phyloP scores from a whole-genome alignment of 208 protist species.

The Wallacemonas sp. region DNA sequence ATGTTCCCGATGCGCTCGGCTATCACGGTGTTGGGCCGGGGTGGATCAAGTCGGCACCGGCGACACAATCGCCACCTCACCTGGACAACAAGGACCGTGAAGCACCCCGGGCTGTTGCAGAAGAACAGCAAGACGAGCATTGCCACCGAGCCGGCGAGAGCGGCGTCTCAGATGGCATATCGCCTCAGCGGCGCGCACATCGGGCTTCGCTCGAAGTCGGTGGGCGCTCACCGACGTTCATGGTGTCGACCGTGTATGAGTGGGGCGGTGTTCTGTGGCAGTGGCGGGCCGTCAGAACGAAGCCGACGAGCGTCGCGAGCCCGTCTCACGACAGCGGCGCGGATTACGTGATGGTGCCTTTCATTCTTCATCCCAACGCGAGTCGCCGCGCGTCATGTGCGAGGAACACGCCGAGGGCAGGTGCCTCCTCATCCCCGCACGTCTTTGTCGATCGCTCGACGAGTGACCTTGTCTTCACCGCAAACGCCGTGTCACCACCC shows the following conservation, averaged over 20 bases:
- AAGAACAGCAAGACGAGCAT: no score
- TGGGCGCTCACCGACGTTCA: background rate
- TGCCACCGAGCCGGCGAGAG: no score
- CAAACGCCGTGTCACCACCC: no score
- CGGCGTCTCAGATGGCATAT: background rate
- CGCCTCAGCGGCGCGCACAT: background rate
- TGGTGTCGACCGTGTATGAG: conserved; percentile 51
- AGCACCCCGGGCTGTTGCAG: no score
- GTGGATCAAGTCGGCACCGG: background rate
- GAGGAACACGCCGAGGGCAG: no score
- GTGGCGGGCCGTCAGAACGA: conserved; percentile 47
- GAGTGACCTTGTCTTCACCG: no score
- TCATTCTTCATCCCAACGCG: conserved; percentile 38
- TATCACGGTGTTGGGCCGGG: no score
- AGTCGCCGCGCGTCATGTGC: background rate
- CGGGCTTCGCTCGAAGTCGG: background rate
- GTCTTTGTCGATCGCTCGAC: conserved; percentile 2
- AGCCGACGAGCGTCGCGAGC: background rate
- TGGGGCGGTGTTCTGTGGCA: conserved; percentile 56
- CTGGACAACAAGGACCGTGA: no score
- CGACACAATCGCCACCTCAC: no score
- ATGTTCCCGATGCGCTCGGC: conserved; percentile 24
- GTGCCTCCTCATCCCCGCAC: background rate
- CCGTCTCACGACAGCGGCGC: background rate
- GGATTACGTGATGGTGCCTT: conserved; percentile 34